Base-by-base conservation (phyloP, 441 rosid genomes). In the Mallotus japonicus region DNA sequence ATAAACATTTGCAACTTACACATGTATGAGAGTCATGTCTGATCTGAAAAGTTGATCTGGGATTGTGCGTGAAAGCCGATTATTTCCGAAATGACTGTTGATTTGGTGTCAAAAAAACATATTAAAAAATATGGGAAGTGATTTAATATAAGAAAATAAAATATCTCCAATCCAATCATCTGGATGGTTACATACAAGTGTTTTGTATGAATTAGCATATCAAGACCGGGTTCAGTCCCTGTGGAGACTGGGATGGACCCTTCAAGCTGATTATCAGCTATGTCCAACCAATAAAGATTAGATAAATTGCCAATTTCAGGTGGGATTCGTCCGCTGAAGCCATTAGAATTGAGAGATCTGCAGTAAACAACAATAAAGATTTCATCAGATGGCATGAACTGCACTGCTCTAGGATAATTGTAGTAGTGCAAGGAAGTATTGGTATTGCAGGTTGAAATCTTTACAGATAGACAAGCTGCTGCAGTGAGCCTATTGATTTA, bases 311-410 rank as follows among this genome's bases (percentile, higher is more conserved):
- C 98, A 20, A 95, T 81, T 68, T 92, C 82, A 1, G 87, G 78
- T 0, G 98, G 98, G 59, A 95, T 88, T 54, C 5, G 13, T 51
- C 98, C 99, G 46, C 6, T 84, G 75, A 95, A 90, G 62, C 79
- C 17, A 77, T 95, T 95, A 0, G 83, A 83, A 80, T 89, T 90
- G 40, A 93, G 71, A 66, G 98, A 88, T 76, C 99, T 95, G 87
- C 78, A 75, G 42, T 54, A 53, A 61, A 75, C 8, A 49, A 62
- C 61, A 63, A 53, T 16, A 66, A 42, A 28, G 57, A 72, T 12
- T 62, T 13, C 28, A 0, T 24, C 28, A 24, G 28, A 24, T 24
- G 28, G 28, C 28, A 24, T 24, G 28, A 24, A 24, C 28, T 24
- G 28, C 28, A 24, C 1, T 24, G 28, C 28, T 24, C 28, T 24